Evolutionary conservation across 148 eudicot genomes (phyloP).

Genomic region (Persicaria maculosa): DNA sequence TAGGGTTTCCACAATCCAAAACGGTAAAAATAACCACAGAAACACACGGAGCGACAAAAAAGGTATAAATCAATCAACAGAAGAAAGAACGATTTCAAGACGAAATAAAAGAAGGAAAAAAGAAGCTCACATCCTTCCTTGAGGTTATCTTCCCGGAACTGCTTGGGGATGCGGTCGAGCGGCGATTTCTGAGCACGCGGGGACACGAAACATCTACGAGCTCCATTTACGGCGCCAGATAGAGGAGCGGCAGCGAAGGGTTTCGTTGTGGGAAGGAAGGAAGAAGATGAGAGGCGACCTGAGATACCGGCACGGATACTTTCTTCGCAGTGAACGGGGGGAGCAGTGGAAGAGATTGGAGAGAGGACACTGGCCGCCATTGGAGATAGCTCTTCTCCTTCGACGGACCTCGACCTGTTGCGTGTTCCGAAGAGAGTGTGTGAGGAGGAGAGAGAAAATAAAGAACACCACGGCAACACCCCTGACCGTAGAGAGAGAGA

Average conservation of each 20-base stretch:
- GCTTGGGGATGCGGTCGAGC: conserved; percentile 60
- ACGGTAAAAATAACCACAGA: too few relatives aligned
- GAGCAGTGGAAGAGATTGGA: conserved; percentile 27
- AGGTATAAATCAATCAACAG: not conserved
- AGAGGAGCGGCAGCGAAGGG: conserved; percentile 21
- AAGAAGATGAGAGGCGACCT: conserved; percentile 22
- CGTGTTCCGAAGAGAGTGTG: not conserved
- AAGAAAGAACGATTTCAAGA: not conserved
- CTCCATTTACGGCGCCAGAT: conserved; percentile 13
- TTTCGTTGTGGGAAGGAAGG: conserved; percentile 33
- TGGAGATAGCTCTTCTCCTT: conserved; percentile 5
- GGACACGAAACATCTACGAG: conserved; percentile 32
- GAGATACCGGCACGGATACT: conserved; percentile 19
- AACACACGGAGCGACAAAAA: not conserved
- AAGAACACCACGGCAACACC: conserved; percentile 5
- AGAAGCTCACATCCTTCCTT: conserved; percentile 61
- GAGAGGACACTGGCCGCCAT: conserved; percentile 60
- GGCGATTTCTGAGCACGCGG: conserved; percentile 37
- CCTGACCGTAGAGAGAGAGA: conserved; percentile 1
- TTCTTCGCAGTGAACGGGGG: conserved; percentile 16
- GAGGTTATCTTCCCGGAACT: conserved; percentile 61
- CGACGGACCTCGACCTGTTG: not conserved
- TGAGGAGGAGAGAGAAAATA: not conserved
- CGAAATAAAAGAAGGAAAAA: not conserved
- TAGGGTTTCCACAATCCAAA: not conserved